Evolutionary conservation across 2,329 filamentous ascomycete species (phyloP), one percentile per base, ranked within the genome.

Genomic region (Aspergillus terreus): DNA sequence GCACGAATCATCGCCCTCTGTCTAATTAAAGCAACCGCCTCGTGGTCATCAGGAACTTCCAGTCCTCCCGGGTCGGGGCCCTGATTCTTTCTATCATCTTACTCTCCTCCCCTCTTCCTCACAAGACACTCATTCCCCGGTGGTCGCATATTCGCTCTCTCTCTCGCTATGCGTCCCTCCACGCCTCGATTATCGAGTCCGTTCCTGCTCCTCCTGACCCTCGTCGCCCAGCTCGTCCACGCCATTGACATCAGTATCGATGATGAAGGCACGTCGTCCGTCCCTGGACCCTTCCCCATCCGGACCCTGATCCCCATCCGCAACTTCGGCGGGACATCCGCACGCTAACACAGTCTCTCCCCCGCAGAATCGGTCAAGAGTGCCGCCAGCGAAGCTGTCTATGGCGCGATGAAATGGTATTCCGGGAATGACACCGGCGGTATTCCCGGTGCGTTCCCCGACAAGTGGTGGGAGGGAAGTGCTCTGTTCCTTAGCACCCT

Each of bases 381-480:
- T 49, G 75, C 75, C 15, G 74, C 76, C 6, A 63, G 60, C 17
- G 64, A 67, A 11, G 62, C 68, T 9, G 78, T 78, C 5, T 68
- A 75, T 53, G 76, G 76, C 47, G 75, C 81, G 69, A 74, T 82
- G 70, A 64, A 63, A 25, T 78, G 76, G 59, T 82, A 82, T 61
- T 71, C 67, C 44, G 80, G 80, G 15, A 79, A 82, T 53, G 59
- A 73, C 43, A 74, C 77, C 1, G 77, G 76, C 27, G 70, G 72
- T 9, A 76, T 75, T 30, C 78, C 78, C 9, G 80, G 80, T 46
- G 70, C 79, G 46, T 73, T 91, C 35, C 82, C 84, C 4, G 86
- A 85, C 68, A 88, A 88, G 75, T 90, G 85, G 85, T 90, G 86
- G 86, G 83, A 89, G 65, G 83, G 82, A 7, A 82, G 83, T 51